Evolutionary conservation across 192 early-diverging fungal genomes (phyloP), one percentile per base, ranked within the genome.

Genomic region (Backusella sp.): DNA sequence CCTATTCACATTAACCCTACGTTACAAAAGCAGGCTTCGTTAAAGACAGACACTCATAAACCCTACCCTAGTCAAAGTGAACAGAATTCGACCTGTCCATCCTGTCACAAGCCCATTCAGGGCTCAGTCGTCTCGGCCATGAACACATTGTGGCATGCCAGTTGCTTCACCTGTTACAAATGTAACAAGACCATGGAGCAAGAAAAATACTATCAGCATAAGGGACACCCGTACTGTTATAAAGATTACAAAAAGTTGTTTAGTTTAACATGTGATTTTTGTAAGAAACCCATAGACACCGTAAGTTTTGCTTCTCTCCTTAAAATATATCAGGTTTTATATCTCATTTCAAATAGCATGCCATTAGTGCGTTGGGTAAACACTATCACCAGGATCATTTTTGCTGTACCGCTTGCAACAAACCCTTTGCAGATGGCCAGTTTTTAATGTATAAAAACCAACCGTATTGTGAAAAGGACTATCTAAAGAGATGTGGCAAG

Each of bases 401-500:
- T 72, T 87, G 87, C 39, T 90, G 88, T 75, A 85, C 83, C 23
- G 82, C 84, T 53, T 90, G 88, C 62, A 82, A 84, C 32, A 78
- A 83, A 68, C 85, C 84, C 19, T 90, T 90, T 81, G 74, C 67
- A 19, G 86, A 82, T 26, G 82, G 84, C 70, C 84, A 83, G 2
- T 90, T 87, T 52, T 87, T 88, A 87, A 84, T 90, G 2, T 80
- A 90, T 67, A 87, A 90, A 30, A 84, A 82, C 5, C 84, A 82
- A 30, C 83, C 88, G 0, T 90, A 90, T 37, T 90, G 88, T 69
- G 83, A 90, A 77, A 85, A 85, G 37, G 88, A 90, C 70, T 90
- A 87, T 72, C 21, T 84, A 1, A 72, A 72, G 28, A 77, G 75
- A 28, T 88, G 86, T 85, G 85, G 85, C 36, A 76, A 77, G 7